Base-by-base conservation (phyloP, 2,329 filamentous ascomycete genomes). In the Elsinoe arachidis region DNA sequence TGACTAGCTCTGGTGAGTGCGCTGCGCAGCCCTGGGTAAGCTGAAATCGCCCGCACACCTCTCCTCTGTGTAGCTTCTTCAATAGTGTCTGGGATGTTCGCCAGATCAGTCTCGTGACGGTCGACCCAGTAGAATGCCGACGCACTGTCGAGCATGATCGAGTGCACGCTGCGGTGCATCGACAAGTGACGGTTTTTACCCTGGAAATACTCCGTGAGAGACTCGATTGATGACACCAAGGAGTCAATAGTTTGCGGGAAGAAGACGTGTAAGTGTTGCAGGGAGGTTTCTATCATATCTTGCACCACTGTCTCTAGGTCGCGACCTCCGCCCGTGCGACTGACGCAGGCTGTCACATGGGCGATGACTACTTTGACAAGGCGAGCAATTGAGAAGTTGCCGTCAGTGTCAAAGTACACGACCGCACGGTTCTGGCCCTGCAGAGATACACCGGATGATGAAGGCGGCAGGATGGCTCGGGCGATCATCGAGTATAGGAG, bases 211-310 rank as follows among this genome's bases (percentile, higher is more conserved):
- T 61, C 43, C 14, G 76, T 73, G 0, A 85, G 65, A 0, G 63
- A 61, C 2, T 68, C 60, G 1, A 85, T 64, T 0, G 79, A 80
- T 5, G 75, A 66, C 2, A 83, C 68, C 0, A 83, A 68, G 1
- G 76, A 72, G 2, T 68, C 47, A 21, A 79, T 78, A 1, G 78
- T 78, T 44, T 78, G 73, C 0, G 81, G 80, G 2, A 71, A 76
- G 69, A 83, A 80, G 60, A 85, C 71, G 65, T 85, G 82, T 37
- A 85, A 67, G 63, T 85, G 81, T 26, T 69, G 64, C 0, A 86
- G 69, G 3, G 73, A 68, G 19, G 62, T 62, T n/a, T 62, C 59
- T 12, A 81, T 58, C 1, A 74, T 61, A 9, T 61, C 55, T 10
- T 61, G 51, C 2, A 59, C 38, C 35, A 30, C 54, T 33, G 41